phyloP scores from a whole-genome alignment of 306 rosid species.

The Glycine soja region DNA sequence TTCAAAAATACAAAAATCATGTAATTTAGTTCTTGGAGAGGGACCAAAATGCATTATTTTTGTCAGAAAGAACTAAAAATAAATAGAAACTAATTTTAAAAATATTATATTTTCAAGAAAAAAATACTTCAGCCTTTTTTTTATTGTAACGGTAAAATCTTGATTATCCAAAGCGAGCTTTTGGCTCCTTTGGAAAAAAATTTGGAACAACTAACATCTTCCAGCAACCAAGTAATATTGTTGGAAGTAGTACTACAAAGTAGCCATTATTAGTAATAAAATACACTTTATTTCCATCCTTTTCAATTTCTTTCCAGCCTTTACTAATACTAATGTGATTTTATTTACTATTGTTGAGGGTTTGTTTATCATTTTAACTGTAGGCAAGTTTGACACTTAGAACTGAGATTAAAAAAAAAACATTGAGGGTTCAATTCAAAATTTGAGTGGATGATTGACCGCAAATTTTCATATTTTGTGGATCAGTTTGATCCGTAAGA shows the following conservation, averaged over 20 bases:
- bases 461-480: too few relatives aligned
- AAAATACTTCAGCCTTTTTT: not conserved
- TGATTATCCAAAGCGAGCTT: conserved; percentile 49
- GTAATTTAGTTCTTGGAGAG: not conserved
- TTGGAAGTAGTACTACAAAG: conserved; percentile 2
- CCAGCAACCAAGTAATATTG: conserved; percentile 32
- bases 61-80: not conserved
- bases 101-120: too few relatives aligned
- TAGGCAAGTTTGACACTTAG: too few relatives aligned
- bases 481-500: too few relatives aligned
- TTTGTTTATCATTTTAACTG: too few relatives aligned
- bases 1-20: not conserved
- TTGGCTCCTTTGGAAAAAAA: conserved; percentile 34
- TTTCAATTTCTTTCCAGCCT: not conserved
- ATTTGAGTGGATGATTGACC: too few relatives aligned
- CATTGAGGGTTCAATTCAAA: too few relatives aligned
- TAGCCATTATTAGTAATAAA: not conserved
- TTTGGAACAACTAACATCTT: conserved; percentile 32
- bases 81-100: not conserved
- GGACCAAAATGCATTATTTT: not conserved
- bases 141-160: conserved; percentile 1
- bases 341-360: too few relatives aligned
- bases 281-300: not conserved
- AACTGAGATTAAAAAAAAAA: too few relatives aligned
- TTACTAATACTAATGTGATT: too few relatives aligned